Conservation (phyloP, 257 asterid species). For the Capsicum rhomboideum region DNA sequence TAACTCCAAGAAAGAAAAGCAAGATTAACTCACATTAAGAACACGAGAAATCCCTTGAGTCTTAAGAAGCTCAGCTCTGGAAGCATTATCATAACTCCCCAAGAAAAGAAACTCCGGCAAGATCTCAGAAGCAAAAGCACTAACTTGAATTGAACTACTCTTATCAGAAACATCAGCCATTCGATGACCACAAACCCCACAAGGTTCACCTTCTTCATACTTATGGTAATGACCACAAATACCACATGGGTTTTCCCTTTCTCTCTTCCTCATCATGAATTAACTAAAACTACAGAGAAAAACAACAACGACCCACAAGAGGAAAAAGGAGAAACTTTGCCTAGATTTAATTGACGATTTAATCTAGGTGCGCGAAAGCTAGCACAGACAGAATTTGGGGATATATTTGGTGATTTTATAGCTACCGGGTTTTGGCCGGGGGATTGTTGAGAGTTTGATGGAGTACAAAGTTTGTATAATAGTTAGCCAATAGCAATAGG, state of each 20-base stretch:
- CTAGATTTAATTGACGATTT: too few relatives aligned
- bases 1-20: neutral
- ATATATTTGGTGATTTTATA: neutral
- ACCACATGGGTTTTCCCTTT: constrained; percentile 85
- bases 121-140: constrained; percentile 98
- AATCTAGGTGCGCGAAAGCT: too few relatives aligned
- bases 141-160: constrained; percentile 37
- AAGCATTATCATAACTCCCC: constrained; percentile 93
- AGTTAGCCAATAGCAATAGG: neutral
- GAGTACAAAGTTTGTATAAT: neutral
- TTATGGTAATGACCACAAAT: constrained; percentile 94
- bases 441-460: neutral
- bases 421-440: neutral
- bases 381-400: too few relatives aligned
- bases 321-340: neutral
- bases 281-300: neutral
- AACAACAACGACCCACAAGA: neutral
- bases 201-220: constrained; percentile 88
- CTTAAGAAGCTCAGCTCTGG: constrained; percentile 90
- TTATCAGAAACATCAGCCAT: constrained; percentile 43
- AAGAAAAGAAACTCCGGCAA: constrained; percentile 80
- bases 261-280: constrained; percentile 66
- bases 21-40: constrained; percentile 49
- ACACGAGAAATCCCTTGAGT: constrained; percentile 88
- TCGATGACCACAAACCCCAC: constrained; percentile 92